These are phyloP conservation scores for Misopates orontium DNA, from an alignment of 257 asterid genomes.

Conservation along the genomic window DNA sequence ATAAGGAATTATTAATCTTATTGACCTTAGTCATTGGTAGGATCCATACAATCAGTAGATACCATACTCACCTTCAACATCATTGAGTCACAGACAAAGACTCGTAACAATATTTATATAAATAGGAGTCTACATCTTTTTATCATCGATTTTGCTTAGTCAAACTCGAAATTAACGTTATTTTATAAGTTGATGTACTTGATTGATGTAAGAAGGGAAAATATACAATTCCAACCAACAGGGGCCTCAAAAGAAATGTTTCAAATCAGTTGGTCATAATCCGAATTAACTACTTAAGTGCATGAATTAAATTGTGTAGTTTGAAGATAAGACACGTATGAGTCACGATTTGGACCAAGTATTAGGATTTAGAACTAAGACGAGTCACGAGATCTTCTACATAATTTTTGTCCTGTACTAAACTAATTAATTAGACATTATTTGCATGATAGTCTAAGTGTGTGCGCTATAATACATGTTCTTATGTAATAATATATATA, in stretches of 20 bases:
- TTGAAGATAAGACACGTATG: not conserved
- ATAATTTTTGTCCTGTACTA: not conserved
- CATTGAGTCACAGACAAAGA: slow-evolving; percentile 3
- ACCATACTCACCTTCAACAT: not conserved
- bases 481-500: too few relatives aligned
- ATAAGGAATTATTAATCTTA: too few relatives aligned
- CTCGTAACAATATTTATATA: slow-evolving; percentile 9
- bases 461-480: too few relatives aligned
- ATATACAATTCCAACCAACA: not conserved
- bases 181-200: not conserved
- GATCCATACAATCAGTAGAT: slow-evolving; percentile 4
- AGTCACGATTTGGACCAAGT: not conserved
- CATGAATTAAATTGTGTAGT: not conserved
- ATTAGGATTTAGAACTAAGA: not conserved
- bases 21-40: not conserved
- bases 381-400: not conserved
- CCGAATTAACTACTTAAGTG: not conserved
- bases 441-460: not conserved
- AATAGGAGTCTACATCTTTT: not conserved
- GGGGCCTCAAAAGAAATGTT: too few relatives aligned
- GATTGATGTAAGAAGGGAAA: not conserved
- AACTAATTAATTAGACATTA: not conserved
- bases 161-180: not conserved
- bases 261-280: not conserved
- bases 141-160: not conserved